Evolutionary conservation across 805 yeast genomes (phyloP), one percentile per base, ranked within the genome.

Genomic region (Monosporozyma unispora): DNA sequence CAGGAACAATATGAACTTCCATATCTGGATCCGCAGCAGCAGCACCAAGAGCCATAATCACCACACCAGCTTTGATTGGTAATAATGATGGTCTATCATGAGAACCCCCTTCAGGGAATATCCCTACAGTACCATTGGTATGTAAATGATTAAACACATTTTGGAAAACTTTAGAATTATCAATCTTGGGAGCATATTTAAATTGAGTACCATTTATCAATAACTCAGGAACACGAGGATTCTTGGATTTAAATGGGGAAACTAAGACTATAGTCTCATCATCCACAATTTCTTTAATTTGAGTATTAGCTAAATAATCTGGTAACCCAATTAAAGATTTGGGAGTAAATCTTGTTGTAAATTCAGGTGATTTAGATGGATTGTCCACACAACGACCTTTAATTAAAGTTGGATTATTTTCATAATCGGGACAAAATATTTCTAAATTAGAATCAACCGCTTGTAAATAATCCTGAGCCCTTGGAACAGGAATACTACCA

Each of bases 81-180:
- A 91, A 74, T 57, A 91, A 69, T 54, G 88, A 95, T 0, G 98
- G 82, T 56, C 99, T 76, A 66, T 91, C 99, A 61, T 91, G 99
- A 11, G 96, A 88, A 1, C 99, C 99, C 51, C 99, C 99, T 71
- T 93, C 99, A 8, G 99, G 97, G 70, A 89, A 93, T 43, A 93
- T 86, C 3, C 96, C 96, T 8, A 91, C 73, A 56, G 95, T 86
- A 45, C 87, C 82, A 39, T 87, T 87, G 22, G 79, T 72, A 40
- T 87, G 79, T 53, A 91, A 74, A 61, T 87, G 95, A 46, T 81
- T 77, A 62, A 90, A 91, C 4, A 93, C 98, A 56, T 76, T 76
- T 51, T 84, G 79, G 68, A 87, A 91, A 44, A 89, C 95, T 45
- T 73, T 71, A 14, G 87, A 78, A 66, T 90, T 96, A 63, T 93